These are phyloP conservation scores for Leishmania tropica DNA, from an alignment of 208 protist genomes.

Conservation along the genomic window DNA sequence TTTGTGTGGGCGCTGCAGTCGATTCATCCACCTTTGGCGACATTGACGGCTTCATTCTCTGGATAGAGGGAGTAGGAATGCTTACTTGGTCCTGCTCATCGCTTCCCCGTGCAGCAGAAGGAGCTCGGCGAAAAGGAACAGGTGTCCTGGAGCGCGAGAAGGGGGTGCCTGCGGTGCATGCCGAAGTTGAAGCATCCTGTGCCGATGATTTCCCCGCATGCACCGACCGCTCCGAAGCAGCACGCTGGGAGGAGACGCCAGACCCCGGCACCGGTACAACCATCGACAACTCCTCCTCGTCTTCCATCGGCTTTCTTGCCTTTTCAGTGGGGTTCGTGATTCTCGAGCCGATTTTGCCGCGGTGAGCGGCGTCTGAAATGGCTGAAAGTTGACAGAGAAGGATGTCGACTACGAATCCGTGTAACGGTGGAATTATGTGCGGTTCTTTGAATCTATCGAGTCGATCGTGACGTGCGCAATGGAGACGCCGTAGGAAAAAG, in stretches of 20 bases:
- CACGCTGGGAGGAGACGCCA: neutral
- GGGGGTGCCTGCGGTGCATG: neutral
- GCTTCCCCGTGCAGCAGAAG: neutral
- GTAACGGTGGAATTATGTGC: neutral
- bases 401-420: neutral
- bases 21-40: neutral
- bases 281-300: neutral
- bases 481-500: neutral
- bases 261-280: neutral
- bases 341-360: conserved; percentile 5
- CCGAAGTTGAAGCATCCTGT: neutral
- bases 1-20: neutral
- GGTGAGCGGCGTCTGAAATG: neutral
- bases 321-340: conserved; percentile 25
- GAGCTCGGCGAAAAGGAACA: neutral
- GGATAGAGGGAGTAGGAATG: neutral
- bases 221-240: neutral
- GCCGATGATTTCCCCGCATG: neutral
- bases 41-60: neutral
- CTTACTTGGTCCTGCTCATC: neutral
- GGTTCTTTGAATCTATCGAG: neutral
- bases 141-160: conserved; percentile 5
- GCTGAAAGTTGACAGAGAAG: neutral
- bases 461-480: neutral
- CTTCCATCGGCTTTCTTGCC: conserved; percentile 28